Evolutionary conservation across 495 filamentous ascomycete genomes (phyloP).

Genomic region (Hyaloscypha bicolor): DNA sequence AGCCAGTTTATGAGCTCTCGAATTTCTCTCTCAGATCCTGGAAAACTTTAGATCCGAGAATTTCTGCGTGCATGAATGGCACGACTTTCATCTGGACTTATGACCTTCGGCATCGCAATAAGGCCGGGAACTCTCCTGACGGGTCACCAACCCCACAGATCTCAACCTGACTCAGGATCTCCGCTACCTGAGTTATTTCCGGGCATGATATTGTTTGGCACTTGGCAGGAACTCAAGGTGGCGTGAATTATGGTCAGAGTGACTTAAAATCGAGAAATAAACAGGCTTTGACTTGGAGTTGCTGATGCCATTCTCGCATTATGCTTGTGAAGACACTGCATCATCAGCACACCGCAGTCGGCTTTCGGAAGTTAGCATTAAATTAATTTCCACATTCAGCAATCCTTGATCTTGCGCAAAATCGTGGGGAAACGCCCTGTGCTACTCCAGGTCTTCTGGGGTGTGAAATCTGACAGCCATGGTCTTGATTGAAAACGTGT

Average conservation of each 20-base stretch:
- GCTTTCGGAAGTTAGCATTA: too few species aligned
- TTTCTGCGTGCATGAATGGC: neutral
- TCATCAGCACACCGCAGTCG: too few species aligned
- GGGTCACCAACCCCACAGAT: neutral
- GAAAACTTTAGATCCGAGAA: too few species aligned
- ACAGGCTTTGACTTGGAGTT: too few species aligned
- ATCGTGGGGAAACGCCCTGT: neutral
- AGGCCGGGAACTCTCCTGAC: neutral
- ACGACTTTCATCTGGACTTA: neutral
- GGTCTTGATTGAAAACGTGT: neutral
- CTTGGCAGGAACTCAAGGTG: neutral
- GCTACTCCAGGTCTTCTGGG: neutral
- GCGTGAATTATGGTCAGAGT: too few species aligned
- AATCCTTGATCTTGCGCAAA: neutral
- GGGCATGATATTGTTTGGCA: neutral
- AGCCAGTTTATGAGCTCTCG: neutral
- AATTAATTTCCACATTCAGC: too few species aligned
- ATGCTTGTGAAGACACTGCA: too few species aligned
- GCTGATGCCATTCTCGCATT: too few species aligned
- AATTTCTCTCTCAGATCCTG: too few species aligned
- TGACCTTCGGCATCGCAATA: neutral
- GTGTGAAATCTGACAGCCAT: neutral
- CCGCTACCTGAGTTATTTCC: neutral
- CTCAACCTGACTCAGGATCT: neutral
- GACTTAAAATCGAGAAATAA: too few species aligned